Conservation (phyloP, 2,329 filamentous ascomycete genomes). For the Talaromyces marneffei region DNA sequence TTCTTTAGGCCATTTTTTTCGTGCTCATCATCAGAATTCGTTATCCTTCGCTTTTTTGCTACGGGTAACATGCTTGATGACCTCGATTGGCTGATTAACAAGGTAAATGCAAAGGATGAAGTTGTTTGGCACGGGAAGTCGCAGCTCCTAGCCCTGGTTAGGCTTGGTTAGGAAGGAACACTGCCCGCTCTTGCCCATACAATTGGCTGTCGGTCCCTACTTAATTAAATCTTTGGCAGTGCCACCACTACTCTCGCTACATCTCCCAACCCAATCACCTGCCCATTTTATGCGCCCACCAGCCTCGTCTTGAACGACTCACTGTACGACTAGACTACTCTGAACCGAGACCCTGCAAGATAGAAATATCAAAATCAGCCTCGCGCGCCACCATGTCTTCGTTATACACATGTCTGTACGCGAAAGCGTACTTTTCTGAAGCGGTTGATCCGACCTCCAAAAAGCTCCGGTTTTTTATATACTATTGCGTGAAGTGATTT, state of each 20-base stretch:
- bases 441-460: background rate
- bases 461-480: background rate
- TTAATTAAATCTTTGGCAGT: background rate
- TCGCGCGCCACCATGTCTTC: background rate
- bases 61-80: background rate
- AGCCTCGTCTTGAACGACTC: background rate
- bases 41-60: background rate
- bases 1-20: background rate
- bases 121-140: background rate
- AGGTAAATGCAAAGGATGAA: background rate
- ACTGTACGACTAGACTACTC: background rate
- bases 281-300: background rate
- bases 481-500: background rate
- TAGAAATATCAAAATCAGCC: background rate
- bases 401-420: background rate
- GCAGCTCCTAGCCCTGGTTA: background rate
- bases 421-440: background rate
- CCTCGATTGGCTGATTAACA: background rate
- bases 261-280: background rate
- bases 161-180: background rate
- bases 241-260: background rate
- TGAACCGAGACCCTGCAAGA: background rate
- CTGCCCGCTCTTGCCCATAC: background rate
- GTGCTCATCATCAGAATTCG: background rate
- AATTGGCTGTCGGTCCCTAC: slow-evolving; percentile 1